A percentile compares a stretch with the other conserved stretches of the same genome.
Conservation (phyloP, 495 filamentous ascomycete genomes). For the Trypethelium eluteriae region DNA sequence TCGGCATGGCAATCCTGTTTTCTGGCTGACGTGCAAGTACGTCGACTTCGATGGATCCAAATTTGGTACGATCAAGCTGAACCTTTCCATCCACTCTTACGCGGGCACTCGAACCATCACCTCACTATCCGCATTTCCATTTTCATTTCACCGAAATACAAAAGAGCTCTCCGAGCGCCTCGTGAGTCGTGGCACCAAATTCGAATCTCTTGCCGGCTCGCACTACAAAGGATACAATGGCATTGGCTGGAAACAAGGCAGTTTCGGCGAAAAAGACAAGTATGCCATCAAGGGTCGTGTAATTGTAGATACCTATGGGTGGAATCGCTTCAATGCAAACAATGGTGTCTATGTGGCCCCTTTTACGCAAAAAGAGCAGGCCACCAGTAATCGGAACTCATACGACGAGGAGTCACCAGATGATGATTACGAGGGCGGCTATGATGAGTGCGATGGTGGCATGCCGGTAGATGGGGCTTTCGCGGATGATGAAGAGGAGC, state of each 20-base stretch:
- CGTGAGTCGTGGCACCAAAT: slow-evolving; percentile 33
- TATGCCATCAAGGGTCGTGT: slow-evolving; percentile 48
- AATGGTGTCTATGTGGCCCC: slow-evolving; percentile 27
- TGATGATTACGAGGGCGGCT: slow-evolving; percentile 25
- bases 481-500: slow-evolving; percentile 33
- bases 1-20: slow-evolving; percentile 27
- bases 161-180: slow-evolving; percentile 34
- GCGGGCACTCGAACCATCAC: slow-evolving; percentile 51
- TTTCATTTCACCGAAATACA: slow-evolving; percentile 46
- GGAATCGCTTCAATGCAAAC: slow-evolving; percentile 39
- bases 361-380: slow-evolving; percentile 27
- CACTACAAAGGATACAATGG: slow-evolving; percentile 58
- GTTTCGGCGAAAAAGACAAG: slow-evolving; percentile 33
- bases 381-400: neutral
- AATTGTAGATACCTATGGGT: slow-evolving; percentile 47
- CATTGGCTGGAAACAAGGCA: slow-evolving; percentile 33
- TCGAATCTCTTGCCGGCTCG: slow-evolving; percentile 46
- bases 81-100: slow-evolving; percentile 44
- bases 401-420: slow-evolving; percentile 13
- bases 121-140: slow-evolving; percentile 48
- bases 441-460: slow-evolving; percentile 30
- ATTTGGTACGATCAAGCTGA: slow-evolving; percentile 45
- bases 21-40: slow-evolving; percentile 38
- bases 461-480: slow-evolving; percentile 37
- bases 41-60: slow-evolving; percentile 54